Evolutionary conservation across 345 rosid species (phyloP).

Genomic region (Boechera retrofracta): DNA sequence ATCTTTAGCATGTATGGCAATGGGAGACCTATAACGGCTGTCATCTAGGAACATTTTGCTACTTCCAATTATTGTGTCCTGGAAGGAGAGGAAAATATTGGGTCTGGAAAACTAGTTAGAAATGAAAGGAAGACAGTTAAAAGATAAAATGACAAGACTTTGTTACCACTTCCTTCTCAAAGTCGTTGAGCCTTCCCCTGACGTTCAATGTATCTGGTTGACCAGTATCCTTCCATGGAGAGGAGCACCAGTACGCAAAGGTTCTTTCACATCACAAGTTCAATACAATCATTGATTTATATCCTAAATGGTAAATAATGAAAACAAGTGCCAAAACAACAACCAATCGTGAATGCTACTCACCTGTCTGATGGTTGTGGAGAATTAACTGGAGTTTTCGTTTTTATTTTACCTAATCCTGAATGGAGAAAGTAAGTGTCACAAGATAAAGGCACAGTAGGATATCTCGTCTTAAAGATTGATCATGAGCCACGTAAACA

Average conservation of each 20-base stretch:
- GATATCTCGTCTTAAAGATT: constrained; percentile 3
- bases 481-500: constrained; percentile 1
- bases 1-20: constrained; percentile 41
- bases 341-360: constrained; percentile 22
- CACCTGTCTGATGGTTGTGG: constrained; percentile 66
- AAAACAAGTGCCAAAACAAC: constrained; percentile 10
- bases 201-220: constrained; percentile 44
- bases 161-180: constrained; percentile 62
- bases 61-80: constrained; percentile 65
- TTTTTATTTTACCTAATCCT: constrained; percentile 78
- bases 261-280: constrained; percentile 32
- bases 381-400: constrained; percentile 68
- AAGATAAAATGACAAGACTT: constrained; percentile 25
- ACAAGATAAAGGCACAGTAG: constrained; percentile 5
- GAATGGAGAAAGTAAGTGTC: constrained; percentile 40
- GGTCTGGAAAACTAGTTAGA: constrained; percentile 20
- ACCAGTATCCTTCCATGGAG: constrained; percentile 54
- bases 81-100: constrained; percentile 29
- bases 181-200: constrained; percentile 44
- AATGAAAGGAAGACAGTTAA: constrained; percentile 20
- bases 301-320: constrained; percentile 16
- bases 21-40: constrained; percentile 46
- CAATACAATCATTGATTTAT: constrained; percentile 26
- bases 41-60: constrained; percentile 46
- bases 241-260: constrained; percentile 38